These are phyloP conservation scores for Saccharomycopsis oosterbeekiorum DNA, from an alignment of 805 yeast genomes.

Conservation along the genomic window DNA sequence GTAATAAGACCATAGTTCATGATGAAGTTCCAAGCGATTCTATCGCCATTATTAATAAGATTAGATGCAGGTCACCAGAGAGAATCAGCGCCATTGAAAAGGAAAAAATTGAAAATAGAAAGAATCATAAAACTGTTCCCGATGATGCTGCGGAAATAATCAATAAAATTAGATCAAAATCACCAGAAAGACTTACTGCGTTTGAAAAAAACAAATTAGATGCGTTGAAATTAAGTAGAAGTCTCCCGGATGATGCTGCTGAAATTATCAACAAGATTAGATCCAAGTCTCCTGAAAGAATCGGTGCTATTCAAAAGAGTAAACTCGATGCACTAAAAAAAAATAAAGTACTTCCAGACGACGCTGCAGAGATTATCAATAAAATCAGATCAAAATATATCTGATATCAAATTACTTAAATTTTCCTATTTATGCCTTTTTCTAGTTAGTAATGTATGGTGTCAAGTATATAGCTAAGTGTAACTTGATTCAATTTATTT, in stretches of 20 bases:
- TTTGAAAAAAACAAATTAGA: conserved; percentile 6
- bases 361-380: conserved; percentile 17
- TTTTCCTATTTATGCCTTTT: too few species aligned
- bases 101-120: not conserved
- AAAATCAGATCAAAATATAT: conserved; percentile 11
- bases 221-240: not conserved
- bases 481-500: too few species aligned
- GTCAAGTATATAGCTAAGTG: too few species aligned
- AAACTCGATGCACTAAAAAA: not conserved
- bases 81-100: conserved; percentile 6
- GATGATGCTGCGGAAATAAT: conserved; percentile 17
- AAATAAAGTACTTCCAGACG: conserved; percentile 12
- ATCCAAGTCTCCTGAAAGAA: conserved; percentile 14
- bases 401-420: not conserved
- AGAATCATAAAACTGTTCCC: conserved; percentile 8
- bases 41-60: conserved; percentile 15
- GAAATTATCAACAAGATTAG: conserved; percentile 15
- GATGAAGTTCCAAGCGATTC: conserved; percentile 17
- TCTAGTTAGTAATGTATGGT: too few species aligned
- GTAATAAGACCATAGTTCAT: not conserved
- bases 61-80: conserved; percentile 16
- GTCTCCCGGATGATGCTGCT: conserved; percentile 15
- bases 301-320: conserved; percentile 8
- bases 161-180: conserved; percentile 15
- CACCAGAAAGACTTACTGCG: conserved; percentile 12